phyloP scores from a whole-genome alignment of 345 rosid genomes.

The Atalantia buxifolia region DNA sequence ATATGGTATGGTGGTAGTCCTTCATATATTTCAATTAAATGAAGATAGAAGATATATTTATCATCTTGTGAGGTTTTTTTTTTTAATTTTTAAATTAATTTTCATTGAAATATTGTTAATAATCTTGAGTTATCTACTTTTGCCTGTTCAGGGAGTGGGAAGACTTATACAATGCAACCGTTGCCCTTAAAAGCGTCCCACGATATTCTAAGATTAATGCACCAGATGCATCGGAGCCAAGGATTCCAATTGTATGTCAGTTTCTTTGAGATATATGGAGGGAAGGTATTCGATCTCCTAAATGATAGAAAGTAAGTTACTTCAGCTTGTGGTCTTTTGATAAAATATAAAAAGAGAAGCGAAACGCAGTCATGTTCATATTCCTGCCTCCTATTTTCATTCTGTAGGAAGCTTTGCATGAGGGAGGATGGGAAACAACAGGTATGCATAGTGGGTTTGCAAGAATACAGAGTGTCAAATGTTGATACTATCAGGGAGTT shows the following conservation, averaged over 20 bases:
- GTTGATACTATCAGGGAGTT: conserved; percentile 54
- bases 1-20: background rate
- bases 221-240: conserved; percentile 41
- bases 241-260: conserved; percentile 59
- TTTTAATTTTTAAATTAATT: background rate
- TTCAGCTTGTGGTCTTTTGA: conserved; percentile 7
- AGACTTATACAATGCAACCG: conserved; percentile 70
- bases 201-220: conserved; percentile 52
- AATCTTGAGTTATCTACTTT: background rate
- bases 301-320: conserved; percentile 60
- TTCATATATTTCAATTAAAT: background rate
- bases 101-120: background rate
- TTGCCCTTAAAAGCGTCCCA: conserved; percentile 64
- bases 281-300: conserved; percentile 65
- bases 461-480: conserved; percentile 54
- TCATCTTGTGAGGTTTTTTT: background rate
- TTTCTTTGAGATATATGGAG: conserved; percentile 70
- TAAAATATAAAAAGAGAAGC: background rate
- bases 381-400: conserved; percentile 6
- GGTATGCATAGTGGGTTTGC: conserved; percentile 67
- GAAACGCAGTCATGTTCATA: background rate
- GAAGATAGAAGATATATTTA: background rate
- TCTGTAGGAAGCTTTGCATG: conserved; percentile 60
- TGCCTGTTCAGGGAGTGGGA: conserved; percentile 54
- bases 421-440: conserved; percentile 71